Base-by-base conservation (phyloP, 2,329 filamentous ascomycete species). In the Fusarium poae region DNA sequence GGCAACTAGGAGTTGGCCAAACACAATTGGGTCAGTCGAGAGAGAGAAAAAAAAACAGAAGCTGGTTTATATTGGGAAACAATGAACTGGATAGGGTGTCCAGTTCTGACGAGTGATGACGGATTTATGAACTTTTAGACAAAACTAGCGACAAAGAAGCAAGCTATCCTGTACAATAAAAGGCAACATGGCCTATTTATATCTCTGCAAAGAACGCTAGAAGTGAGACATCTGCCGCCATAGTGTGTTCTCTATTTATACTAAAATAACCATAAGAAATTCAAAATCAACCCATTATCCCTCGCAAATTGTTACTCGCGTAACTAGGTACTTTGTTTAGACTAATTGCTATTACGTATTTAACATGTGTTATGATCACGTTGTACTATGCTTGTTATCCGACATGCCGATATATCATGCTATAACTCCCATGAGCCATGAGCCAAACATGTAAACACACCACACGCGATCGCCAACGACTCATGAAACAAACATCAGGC, bases 51-150 rank as follows among this genome's bases (percentile, higher is more conserved):
- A 20, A 45, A 25, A 39, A 39, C 15, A n/a, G n/a, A n/a, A n/a
- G n/a, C 23, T 50, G 48, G 34, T n/a, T 27, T 51, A 51, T 13
- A 50, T 54, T 42, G 46, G 57, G 57, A 63, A 45, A 70, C 15
- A 30, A 60, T 7, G 27, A 56, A 53, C 67, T 61, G 67, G 67
- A 59, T 42, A 18, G 42, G 43, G 35, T 32, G 37, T 61, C 67
- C 55, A 54, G 58, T 57, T 61, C 49, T 70, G 55, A 70, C 50
- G 67, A 70, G 67, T 70, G 67, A 70, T 70, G 67, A 70, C 65
- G 67, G 67, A 58, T 70, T 70, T 62, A 70, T 56, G 67, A 70
- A 67, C 59, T 48, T 67, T 49, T 71, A 71, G 67, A 70, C 58
- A 71, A 68, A 68, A 57, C 34, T 39, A 65, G 67, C 64, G 52